These are phyloP conservation scores for Chlamydomonas urium DNA, from an alignment of 139 green algal genomes.

Conservation along the genomic window DNA sequence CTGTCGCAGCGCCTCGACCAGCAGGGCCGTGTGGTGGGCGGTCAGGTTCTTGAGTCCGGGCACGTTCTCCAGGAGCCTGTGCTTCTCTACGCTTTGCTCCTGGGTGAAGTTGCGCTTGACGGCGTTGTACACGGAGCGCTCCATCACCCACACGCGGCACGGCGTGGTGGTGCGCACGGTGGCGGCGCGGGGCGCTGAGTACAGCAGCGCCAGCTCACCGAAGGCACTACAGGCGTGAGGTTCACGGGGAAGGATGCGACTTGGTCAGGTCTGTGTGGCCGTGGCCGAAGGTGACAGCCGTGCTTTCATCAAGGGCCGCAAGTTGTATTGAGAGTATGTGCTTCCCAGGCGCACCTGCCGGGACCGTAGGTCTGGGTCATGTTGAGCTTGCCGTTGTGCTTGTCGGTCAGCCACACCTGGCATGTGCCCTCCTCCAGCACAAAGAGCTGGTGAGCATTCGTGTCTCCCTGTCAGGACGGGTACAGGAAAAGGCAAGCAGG, in stretches of 20 bases:
- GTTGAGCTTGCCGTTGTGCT: conserved; percentile 12
- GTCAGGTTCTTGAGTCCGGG: conserved; percentile 67
- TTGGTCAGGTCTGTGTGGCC: no score
- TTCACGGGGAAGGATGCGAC: no score
- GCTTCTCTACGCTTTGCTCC: conserved; percentile 19
- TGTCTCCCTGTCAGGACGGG: conserved; percentile 50
- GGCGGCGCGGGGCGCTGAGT: conserved; percentile 76
- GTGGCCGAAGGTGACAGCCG: no score
- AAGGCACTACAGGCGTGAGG: conserved; percentile 70
- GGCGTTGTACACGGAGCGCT: conserved; percentile 71
- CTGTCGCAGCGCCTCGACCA: conserved; percentile 76
- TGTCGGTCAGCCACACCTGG: conserved; percentile 35
- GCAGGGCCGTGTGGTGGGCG: conserved; percentile 57
- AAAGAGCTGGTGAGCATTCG: conserved; percentile 41
- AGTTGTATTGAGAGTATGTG: no score
- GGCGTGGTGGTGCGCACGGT: conserved; percentile 68
- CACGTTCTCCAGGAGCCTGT: conserved; percentile 62
- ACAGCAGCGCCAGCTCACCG: conserved; percentile 93
- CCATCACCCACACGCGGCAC: conserved; percentile 80
- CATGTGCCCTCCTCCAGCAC: conserved; percentile 49
- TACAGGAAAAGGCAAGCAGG: no score
- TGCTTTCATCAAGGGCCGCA: no score
- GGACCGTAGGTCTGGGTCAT: conserved; percentile 35
- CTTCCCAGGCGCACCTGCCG: conserved; percentile 20
- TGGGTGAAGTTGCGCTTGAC: conserved; percentile 68